phyloP scores from a whole-genome alignment of 1,139 yeast species.

The Maudiozyma humilis region DNA sequence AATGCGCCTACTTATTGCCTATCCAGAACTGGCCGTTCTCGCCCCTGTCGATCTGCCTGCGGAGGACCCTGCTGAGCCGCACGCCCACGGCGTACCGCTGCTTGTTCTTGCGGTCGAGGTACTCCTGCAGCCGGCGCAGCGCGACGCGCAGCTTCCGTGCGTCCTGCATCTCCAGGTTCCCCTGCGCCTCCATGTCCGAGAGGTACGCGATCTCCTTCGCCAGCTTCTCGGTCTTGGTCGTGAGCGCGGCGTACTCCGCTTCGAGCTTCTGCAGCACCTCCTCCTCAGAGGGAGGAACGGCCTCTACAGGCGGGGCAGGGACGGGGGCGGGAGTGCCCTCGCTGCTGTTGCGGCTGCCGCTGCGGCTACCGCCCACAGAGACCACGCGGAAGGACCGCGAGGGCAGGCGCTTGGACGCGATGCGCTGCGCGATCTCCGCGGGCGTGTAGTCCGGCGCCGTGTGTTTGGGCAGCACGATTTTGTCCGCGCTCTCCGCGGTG shows the following conservation, averaged over 20 bases:
- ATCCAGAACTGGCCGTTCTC: slow-evolving; percentile 34
- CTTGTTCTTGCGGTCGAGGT: slow-evolving; percentile 34
- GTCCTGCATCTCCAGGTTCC: slow-evolving; percentile 34
- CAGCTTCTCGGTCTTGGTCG: slow-evolving; percentile 30
- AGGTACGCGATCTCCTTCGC: slow-evolving; percentile 34
- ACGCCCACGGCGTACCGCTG: slow-evolving; percentile 37
- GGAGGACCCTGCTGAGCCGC: slow-evolving; percentile 33
- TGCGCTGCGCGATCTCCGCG: not conserved
- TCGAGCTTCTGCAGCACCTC: slow-evolving; percentile 14
- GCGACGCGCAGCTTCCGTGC: slow-evolving; percentile 32
- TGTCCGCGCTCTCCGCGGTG: not conserved
- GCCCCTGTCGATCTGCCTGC: slow-evolving; percentile 36
- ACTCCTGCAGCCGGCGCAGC: slow-evolving; percentile 33
- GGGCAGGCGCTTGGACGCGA: slow-evolving; percentile 16
- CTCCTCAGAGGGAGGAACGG: not conserved
- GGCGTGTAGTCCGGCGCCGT: not conserved
- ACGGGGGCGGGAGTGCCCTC: not conserved
- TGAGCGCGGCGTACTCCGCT: slow-evolving; percentile 23
- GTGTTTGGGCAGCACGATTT: slow-evolving; percentile 12
- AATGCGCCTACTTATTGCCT: too few relatives aligned
- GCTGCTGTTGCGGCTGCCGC: slow-evolving; percentile 12
- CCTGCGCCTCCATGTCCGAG: slow-evolving; percentile 29
- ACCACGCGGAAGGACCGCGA: slow-evolving; percentile 28
- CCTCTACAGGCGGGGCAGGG: too few relatives aligned
- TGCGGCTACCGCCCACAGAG: slow-evolving; percentile 21